phyloP scores from a whole-genome alignment of 768 basidiomycete species.

The Trametes meyenii region DNA sequence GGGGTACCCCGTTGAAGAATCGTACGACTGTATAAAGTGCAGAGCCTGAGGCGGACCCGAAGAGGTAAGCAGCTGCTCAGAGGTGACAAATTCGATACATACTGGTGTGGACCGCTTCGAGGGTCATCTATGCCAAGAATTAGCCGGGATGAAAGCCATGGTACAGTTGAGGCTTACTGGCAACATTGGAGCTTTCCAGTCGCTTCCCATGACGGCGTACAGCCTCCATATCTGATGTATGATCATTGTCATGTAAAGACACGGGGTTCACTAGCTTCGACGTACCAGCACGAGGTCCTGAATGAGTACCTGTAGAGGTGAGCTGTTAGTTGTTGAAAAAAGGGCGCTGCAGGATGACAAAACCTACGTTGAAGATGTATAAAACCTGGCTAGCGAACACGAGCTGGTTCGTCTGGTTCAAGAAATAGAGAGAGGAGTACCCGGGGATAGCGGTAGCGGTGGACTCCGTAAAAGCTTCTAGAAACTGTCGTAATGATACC shows the following conservation, averaged over 20 bases:
- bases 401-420: background rate
- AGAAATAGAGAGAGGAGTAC: background rate
- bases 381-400: background rate
- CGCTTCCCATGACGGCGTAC: background rate
- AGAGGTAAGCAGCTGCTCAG: too few relatives aligned
- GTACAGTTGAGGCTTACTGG: background rate
- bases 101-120: background rate
- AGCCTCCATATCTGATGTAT: background rate
- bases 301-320: background rate
- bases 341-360: background rate
- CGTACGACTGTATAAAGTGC: background rate
- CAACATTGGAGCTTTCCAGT: background rate
- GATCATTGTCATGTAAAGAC: too few relatives aligned
- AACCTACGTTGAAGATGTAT: background rate
- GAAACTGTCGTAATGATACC: background rate
- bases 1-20: background rate
- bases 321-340: background rate
- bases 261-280: too few relatives aligned
- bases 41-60: background rate
- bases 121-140: background rate
- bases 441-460: background rate
- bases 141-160: too few relatives aligned
- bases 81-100: background rate
- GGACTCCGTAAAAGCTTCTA: background rate
- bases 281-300: constrained; percentile 4